A percentile compares a stretch with the other conserved stretches of the same genome.
phyloP scores from a whole-genome alignment of 495 filamentous ascomycete species.

The Parathielavia hyrcaniae region DNA sequence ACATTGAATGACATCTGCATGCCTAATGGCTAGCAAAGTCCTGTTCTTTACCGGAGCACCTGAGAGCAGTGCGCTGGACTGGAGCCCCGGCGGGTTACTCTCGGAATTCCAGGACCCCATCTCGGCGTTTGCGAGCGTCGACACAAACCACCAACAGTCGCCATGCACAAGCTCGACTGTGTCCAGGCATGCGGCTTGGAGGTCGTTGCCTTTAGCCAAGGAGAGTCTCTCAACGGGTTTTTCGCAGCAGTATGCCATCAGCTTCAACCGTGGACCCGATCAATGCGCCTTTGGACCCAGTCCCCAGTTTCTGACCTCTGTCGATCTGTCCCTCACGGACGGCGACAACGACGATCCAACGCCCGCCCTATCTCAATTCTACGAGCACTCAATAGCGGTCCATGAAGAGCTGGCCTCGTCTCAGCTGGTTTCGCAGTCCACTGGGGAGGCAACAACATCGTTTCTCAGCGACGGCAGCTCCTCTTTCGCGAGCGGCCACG shows the following conservation, averaged over 20 bases:
- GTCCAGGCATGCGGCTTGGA: conserved; percentile 38
- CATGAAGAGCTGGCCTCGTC: conserved; percentile 54
- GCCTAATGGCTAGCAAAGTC: conserved; percentile 42
- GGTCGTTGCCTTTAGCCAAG: conserved; percentile 41
- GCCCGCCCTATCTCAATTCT: conserved; percentile 51
- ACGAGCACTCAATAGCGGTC: conserved; percentile 63
- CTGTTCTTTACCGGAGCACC: conserved; percentile 62
- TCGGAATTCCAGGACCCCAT: conserved; percentile 41
- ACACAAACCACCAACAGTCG: not conserved
- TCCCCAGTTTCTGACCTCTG: conserved; percentile 47
- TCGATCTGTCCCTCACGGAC: conserved; percentile 35
- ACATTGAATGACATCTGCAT: not conserved
- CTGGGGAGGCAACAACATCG: conserved; percentile 14
- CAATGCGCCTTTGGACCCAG: conserved; percentile 22
- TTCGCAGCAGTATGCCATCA: conserved; percentile 43
- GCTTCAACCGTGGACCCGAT: conserved; percentile 16
- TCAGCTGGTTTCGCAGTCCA: conserved; percentile 33
- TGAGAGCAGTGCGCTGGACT: conserved; percentile 46
- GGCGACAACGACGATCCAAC: conserved; percentile 20
- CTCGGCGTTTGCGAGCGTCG: conserved; percentile 40
- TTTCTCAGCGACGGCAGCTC: conserved; percentile 18
- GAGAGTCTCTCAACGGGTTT: conserved; percentile 37
- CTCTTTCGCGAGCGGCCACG: conserved; percentile 18
- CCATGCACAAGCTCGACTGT: conserved; percentile 16
- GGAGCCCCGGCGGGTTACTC: conserved; percentile 50